A percentile compares a stretch with the other conserved stretches of the same genome.
These are phyloP conservation scores for Vaccinium darrowii DNA, from an alignment of 148 eudicot genomes.

Conservation along the genomic window DNA sequence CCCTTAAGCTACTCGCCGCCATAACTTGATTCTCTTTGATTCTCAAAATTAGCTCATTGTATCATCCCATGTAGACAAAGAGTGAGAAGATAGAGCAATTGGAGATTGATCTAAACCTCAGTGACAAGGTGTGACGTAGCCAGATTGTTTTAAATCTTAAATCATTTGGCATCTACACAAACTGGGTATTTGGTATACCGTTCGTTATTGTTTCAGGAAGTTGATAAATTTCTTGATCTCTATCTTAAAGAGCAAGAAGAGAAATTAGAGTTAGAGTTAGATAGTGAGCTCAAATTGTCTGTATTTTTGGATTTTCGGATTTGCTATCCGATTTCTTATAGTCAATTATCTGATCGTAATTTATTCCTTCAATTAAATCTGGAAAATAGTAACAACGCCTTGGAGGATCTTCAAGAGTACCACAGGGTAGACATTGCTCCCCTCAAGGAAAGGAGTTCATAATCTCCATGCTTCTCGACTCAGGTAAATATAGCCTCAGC, in stretches of 20 bases:
- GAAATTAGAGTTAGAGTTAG: conserved; percentile 41
- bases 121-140: conserved; percentile 48
- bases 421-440: conserved; percentile 37
- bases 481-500: no score
- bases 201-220: conserved; percentile 43
- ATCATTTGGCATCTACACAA: background rate
- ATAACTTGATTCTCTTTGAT: conserved; percentile 10
- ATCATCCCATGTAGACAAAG: conserved; percentile 42
- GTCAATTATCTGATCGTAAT: background rate
- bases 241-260: conserved; percentile 71
- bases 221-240: conserved; percentile 50
- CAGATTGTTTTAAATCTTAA: background rate
- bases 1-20: conserved; percentile 81
- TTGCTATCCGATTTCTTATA: background rate
- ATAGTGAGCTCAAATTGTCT: conserved; percentile 53
- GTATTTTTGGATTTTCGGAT: background rate
- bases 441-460: conserved; percentile 62
- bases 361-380: conserved; percentile 43
- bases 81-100: conserved; percentile 74
- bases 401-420: conserved; percentile 60
- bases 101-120: conserved; percentile 61
- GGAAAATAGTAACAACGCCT: conserved; percentile 43
- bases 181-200: background rate
- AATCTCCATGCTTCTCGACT: conserved; percentile 56
- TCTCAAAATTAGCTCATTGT: background rate